Evolutionary conservation across 176 grass and related monocot genomes (phyloP), one percentile per base, ranked within the genome.

Genomic region (Thinopyrum elongatum): DNA sequence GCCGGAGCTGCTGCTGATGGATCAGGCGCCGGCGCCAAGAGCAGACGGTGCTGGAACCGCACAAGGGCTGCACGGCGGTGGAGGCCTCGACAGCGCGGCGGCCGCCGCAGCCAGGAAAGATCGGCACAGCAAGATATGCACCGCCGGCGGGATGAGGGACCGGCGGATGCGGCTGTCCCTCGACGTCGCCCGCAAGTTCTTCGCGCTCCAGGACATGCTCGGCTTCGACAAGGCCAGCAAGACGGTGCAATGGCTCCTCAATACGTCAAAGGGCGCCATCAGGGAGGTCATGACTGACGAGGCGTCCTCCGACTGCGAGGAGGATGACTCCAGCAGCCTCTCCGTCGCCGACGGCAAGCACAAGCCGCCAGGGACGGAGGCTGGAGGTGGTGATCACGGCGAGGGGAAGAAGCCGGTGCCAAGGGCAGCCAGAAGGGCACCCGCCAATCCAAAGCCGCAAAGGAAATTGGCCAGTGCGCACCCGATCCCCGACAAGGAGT

Each of bases 151-250:
- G 79, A 85, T 90, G 82, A 85, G 96, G 29, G 96, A 98, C 86
- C 85, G 96, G 30, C 86, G 96, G 87, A 98, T 98, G 96, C 85
- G 96, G 65, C 91, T 98, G 8, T 98, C 96, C 29, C 90, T 92
- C 31, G 93, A 95, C 62, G 88, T 98, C 63, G 96, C 96, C 17
- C 90, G 90, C 62, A 92, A 89, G 78, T 98, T 98, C 85, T 98
- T 98, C 68, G 90, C 87, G 62, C 87, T 98, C 9, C 96, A 98
- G 88, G 96, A 98, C 84, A 84, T 88, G 91, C 92, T 98, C 62
- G 90, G 96, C 35, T 98, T 92, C 80, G 96, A 98, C 83, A 98
- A 95, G 83, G 91, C 96, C 25, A 98, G 96, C 93, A 98, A 98
- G 86, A 98, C 96, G 38, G 90, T 98, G 68, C 90, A 95, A 81